A percentile compares a stretch with the other conserved stretches of the same genome.
These are phyloP conservation scores for Lodderomyces jiufengensis DNA, from an alignment of 1,139 yeast species.

Conservation along the genomic window DNA sequence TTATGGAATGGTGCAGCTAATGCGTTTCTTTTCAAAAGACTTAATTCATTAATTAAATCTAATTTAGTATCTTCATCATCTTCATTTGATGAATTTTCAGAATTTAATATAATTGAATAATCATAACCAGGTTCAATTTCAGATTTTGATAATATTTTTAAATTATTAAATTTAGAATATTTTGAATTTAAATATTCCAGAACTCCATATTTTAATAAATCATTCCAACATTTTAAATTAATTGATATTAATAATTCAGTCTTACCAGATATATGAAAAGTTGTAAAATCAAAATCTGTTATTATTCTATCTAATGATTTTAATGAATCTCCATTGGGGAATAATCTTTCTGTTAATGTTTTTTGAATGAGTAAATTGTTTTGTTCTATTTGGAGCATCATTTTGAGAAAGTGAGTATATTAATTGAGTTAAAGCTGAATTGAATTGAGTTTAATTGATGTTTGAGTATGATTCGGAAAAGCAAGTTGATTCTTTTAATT, in stretches of 20 bases:
- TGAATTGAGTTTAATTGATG: no score
- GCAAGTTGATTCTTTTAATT: no score
- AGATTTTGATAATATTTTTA: constrained; percentile 23
- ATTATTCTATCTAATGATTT: constrained; percentile 82
- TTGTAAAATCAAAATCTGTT: constrained; percentile 93
- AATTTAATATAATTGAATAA: constrained; percentile 70
- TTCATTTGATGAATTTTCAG: constrained; percentile 38
- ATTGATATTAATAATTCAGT: constrained; percentile 64
- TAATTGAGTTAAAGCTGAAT: no score
- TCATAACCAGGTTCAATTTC: constrained; percentile 76
- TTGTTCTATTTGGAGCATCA: constrained; percentile 47
- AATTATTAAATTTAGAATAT: constrained; percentile 32
- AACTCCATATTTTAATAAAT: constrained; percentile 65
- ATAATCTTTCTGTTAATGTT: constrained; percentile 38
- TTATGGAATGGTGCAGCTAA: constrained; percentile 90
- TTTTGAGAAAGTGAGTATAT: neutral
- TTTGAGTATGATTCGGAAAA: no score
- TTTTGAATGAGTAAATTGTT: constrained; percentile 41
- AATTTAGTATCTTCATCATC: constrained; percentile 41
- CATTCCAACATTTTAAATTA: constrained; percentile 73
- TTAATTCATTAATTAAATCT: constrained; percentile 57
- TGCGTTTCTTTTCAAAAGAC: constrained; percentile 78
- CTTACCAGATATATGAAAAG: constrained; percentile 80
- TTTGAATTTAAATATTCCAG: constrained; percentile 39
- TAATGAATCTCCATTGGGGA: constrained; percentile 25